Base-by-base conservation (phyloP, 2,329 filamentous ascomycete species). In the Lecanosticta acicola region DNA sequence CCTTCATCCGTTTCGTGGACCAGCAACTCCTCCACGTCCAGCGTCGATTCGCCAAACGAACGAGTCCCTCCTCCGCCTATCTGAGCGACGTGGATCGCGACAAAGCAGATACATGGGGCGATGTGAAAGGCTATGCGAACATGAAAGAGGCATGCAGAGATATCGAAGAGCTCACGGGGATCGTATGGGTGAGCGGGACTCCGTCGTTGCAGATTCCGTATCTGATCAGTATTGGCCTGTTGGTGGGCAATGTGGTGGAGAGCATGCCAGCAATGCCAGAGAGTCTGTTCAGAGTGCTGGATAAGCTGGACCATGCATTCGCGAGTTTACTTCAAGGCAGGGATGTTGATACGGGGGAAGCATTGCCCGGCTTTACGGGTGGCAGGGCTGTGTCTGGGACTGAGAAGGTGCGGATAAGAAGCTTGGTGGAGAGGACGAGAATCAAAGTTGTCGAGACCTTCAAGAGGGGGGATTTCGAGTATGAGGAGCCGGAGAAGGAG, bases 341-440 rank as follows among this genome's bases (percentile, higher is more conserved):
- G 46, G 81, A 94, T 59, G 68, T 81, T 3, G 77, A 82, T 11
- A 83, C 83, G 0, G 76, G 78, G 0, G 78, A 83, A 32, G 59
- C 71, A 0, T 70, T 95, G 1, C 82, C 87, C 0, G 87, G 88
- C 0, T 88, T 90, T 51, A 78, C 81, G 53, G 74, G 71, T 4
- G 77, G 77, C 1, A 69, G 74, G 3, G 69, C 69, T 7, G 84
- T 87, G 1, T 83, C 87, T 72, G 88, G 82, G 14, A 91, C 86
- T 0, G 88, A 96, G 64, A 94, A 93, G 75, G 88, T 97, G 5
- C 79, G 91, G 33, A 84, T 90, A 53, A 84, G 86, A 61, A 87
- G 86, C 59, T 71, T 94, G 21, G 85, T 89, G 0, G 86, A 94
- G 61, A 78, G 83, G 54, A 86, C 85, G 13, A 76, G 90, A 19